Evolutionary conservation across 352 stramenopile genomes (phyloP), one percentile per base, ranked within the genome.

Genomic region (Phytopythium sindhum): DNA sequence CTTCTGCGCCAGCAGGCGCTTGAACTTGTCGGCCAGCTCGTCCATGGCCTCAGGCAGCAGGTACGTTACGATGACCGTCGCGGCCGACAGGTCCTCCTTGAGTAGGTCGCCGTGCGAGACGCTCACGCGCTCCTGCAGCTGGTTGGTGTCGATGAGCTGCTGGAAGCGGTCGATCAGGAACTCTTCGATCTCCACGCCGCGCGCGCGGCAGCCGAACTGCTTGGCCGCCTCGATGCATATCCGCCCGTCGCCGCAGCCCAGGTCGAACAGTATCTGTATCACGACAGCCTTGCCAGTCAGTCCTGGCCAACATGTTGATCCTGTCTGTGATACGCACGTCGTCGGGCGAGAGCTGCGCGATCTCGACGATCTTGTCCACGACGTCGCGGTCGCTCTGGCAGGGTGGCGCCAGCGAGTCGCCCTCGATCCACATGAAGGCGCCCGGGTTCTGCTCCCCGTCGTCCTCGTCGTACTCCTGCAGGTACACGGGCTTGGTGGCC

Each of bases 371-470:
- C 59, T 80, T 77, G 21, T 80, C 73, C 24, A 88, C 78, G 37
- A 88, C 66, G 33, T 86, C 76, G 54, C 68, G 74, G 39, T 88
- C 78, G 44, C 74, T 84, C 58, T 88, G 78, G 51, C 78, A 88
- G 9, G 78, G 78, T n/a, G 78, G 78, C 19, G 78, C 78, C 14
- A 88, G 59, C 12, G 78, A 88, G 48, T 88, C 78, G 26, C 78
- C 78, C 47, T 88, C 78, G 10, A 88, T 81, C 78, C 78, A 88
- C 78, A 88, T 88, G 62, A 77, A 85, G 39, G 67, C 65, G 31
- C 68, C 66, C 17, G 76, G 73, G 41, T 80, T 78, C 62, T 75
- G 64, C 54, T 83, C 73, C 24, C 77, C 71, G 24, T 66, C 70
- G 15, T 72, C 73, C 0, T 78, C 73, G 50, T 72, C 64, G 41